These are phyloP conservation scores for Hawksworthiomyces lignivorus DNA, from an alignment of 2,329 filamentous ascomycete species.

Conservation along the genomic window DNA sequence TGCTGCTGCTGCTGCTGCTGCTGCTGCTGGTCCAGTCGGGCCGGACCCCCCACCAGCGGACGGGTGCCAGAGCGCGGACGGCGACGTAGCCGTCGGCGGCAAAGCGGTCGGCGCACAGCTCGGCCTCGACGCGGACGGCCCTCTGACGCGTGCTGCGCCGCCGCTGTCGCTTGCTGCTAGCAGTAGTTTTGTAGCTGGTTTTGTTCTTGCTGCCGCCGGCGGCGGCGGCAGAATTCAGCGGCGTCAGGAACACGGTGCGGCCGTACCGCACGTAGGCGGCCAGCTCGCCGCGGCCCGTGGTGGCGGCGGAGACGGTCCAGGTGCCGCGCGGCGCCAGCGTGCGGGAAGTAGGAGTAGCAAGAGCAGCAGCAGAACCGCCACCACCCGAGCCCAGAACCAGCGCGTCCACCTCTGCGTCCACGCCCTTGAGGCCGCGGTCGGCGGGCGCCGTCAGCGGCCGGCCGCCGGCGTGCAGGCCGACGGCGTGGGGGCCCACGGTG, in stretches of 20 bases:
- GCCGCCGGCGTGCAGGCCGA: conserved; percentile 24
- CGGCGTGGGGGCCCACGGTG: conserved; percentile 22
- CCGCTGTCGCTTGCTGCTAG: background rate
- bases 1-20: conserved; percentile 7
- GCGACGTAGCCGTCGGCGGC: conserved; percentile 30
- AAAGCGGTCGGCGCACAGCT: conserved; percentile 30
- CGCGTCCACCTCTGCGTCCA: conserved; percentile 27
- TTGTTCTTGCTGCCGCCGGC: background rate
- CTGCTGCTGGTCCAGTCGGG: conserved; percentile 9
- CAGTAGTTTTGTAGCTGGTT: background rate
- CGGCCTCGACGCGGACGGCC: conserved; percentile 32
- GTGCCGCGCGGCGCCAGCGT: conserved; percentile 10
- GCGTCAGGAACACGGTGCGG: conserved; percentile 24
- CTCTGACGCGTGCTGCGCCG: conserved; percentile 1
- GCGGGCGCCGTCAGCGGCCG: conserved; percentile 24
- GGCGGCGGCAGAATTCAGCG: conserved; percentile 13
- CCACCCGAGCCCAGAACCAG: conserved; percentile 11
- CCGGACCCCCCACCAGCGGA: conserved; percentile 24
- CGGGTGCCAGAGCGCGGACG: conserved; percentile 32
- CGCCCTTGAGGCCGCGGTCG: conserved; percentile 28
- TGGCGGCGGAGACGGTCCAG: conserved; percentile 33
- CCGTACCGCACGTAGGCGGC: conserved; percentile 31
- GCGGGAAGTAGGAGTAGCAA: too few relatives aligned
- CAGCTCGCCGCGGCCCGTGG: conserved; percentile 20
- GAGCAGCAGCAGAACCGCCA: too few relatives aligned